Conservation (phyloP, 345 rosid genomes). For the Ceriops zippeliana region DNA sequence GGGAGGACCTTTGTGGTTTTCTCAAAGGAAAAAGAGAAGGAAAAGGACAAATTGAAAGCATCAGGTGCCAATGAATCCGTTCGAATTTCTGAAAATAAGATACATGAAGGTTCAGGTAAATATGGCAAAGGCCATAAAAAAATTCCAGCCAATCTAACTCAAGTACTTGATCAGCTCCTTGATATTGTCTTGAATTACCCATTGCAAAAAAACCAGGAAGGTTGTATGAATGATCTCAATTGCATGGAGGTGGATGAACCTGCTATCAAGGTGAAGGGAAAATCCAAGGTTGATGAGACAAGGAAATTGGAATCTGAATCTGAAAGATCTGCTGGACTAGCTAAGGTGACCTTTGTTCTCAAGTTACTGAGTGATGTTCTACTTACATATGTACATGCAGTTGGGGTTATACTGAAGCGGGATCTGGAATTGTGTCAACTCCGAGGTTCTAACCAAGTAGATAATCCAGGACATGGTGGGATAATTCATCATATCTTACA, state of each 20-base stretch:
- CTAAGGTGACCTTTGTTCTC: slow-evolving; percentile 83
- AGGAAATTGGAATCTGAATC: slow-evolving; percentile 54
- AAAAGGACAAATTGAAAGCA: slow-evolving; percentile 56
- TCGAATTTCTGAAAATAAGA: slow-evolving; percentile 66
- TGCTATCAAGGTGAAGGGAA: slow-evolving; percentile 74
- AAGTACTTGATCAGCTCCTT: slow-evolving; percentile 94
- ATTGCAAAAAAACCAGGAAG: slow-evolving; percentile 51
- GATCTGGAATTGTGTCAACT: slow-evolving; percentile 73
- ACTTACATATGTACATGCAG: slow-evolving; percentile 84
- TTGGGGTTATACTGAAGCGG: slow-evolving; percentile 74
- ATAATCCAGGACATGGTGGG: slow-evolving; percentile 55
- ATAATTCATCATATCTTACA: slow-evolving; percentile 79
- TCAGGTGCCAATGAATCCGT: slow-evolving; percentile 67
- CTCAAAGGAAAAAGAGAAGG: slow-evolving; percentile 75
- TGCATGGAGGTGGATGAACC: slow-evolving; percentile 91
- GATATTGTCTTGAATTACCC: slow-evolving; percentile 77
- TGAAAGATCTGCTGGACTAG: slow-evolving; percentile 83
- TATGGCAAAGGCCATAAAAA: slow-evolving; percentile 74
- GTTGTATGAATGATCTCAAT: slow-evolving; percentile 34
- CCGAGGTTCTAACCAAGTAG: slow-evolving; percentile 59
- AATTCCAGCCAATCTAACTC: slow-evolving; percentile 76
- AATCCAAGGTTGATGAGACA: slow-evolving; percentile 72
- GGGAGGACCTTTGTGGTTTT: slow-evolving; percentile 73
- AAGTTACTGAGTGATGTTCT: slow-evolving; percentile 87
- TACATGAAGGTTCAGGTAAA: slow-evolving; percentile 68